A percentile compares a stretch with the other conserved stretches of the same genome.
Evolutionary conservation across 129 eudicot genomes (phyloP).

Genomic region (Escallonia rubra): DNA sequence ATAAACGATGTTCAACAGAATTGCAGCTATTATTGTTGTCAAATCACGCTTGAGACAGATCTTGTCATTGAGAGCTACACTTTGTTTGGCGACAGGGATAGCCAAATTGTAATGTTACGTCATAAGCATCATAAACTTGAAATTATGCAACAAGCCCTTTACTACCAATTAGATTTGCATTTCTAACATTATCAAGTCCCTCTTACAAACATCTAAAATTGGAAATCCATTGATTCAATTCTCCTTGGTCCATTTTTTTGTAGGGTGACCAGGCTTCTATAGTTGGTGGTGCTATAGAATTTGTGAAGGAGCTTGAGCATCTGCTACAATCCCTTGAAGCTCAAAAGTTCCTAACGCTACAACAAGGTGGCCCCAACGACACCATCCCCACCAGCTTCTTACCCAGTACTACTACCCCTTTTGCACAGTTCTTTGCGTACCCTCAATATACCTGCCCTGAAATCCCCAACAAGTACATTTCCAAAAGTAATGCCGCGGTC

Average conservation of each 20-base stretch:
- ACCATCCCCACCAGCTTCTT: background rate
- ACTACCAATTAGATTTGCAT: too few relatives aligned
- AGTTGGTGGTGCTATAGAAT: slow-evolving; percentile 96
- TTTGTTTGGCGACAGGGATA: too few relatives aligned
- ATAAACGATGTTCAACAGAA: too few relatives aligned
- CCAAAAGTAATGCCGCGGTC: slow-evolving; percentile 54
- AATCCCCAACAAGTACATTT: slow-evolving; percentile 46
- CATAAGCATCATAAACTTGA: too few relatives aligned
- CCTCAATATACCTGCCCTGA: slow-evolving; percentile 67
- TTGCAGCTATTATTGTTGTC: too few relatives aligned
- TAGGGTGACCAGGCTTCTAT: slow-evolving; percentile 98
- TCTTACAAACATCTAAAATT: too few relatives aligned
- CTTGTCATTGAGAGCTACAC: too few relatives aligned
- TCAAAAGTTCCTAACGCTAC: slow-evolving; percentile 33
- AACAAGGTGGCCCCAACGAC: slow-evolving; percentile 9
- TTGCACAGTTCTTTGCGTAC: slow-evolving; percentile 60
- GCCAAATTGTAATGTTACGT: too few relatives aligned
- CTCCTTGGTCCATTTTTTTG: background rate
- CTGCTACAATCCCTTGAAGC: slow-evolving; percentile 81
- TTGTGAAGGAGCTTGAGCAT: slow-evolving; percentile 91
- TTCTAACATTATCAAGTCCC: too few relatives aligned
- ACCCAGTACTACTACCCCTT: slow-evolving; percentile 20
- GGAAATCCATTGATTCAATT: background rate
- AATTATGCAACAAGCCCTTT: too few relatives aligned
- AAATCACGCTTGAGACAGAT: too few relatives aligned